Percentiles rank a stretch among this genome's conserved stretches.
Conservation (phyloP, 208 protist species). For the Acanthamoeba castellanii region DNA sequence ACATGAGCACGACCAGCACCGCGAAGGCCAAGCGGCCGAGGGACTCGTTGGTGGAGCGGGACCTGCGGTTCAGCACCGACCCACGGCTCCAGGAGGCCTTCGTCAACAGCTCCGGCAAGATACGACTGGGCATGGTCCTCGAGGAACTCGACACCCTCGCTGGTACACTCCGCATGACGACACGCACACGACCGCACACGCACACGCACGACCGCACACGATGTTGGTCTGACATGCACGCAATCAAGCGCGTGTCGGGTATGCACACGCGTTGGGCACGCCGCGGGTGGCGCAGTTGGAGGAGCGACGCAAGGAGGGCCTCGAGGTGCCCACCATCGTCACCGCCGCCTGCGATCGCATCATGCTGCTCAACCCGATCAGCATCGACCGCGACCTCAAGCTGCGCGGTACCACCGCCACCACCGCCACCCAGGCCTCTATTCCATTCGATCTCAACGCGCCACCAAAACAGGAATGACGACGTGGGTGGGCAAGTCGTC, state of each 20-base stretch:
- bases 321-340: conserved; percentile 64
- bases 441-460: too few species aligned
- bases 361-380: conserved; percentile 62
- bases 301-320: not conserved
- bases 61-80: conserved; percentile 37
- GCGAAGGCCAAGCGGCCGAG: conserved; percentile 18
- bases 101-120: conserved; percentile 73
- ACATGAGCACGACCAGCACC: too few species aligned
- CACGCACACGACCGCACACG: not conserved
- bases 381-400: conserved; percentile 61
- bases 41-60: conserved; percentile 54
- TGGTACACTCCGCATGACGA: not conserved
- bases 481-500: conserved; percentile 72
- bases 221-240: not conserved
- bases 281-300: conserved; percentile 15
- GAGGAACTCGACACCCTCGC: conserved; percentile 69
- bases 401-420: not conserved
- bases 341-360: conserved; percentile 66
- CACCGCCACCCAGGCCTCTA: not conserved
- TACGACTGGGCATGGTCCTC: conserved; percentile 36
- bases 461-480: not conserved
- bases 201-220: not conserved
- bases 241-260: not conserved
- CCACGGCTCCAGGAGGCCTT: conserved; percentile 19
- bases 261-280: conserved; percentile 20